These are phyloP conservation scores for Turritis glabra DNA, from an alignment of 345 rosid genomes.

Conservation along the genomic window DNA sequence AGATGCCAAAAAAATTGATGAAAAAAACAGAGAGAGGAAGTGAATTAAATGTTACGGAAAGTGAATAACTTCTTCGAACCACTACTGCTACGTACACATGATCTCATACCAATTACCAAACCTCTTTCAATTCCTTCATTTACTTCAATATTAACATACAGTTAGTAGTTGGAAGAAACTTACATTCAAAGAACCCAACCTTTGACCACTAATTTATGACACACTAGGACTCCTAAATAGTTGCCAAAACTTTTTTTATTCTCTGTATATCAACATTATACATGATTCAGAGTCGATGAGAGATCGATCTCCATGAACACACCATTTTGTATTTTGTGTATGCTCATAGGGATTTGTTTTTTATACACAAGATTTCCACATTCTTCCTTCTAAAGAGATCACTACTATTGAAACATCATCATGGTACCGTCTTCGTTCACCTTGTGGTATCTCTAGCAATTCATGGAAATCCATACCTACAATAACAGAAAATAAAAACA, in stretches of 20 bases:
- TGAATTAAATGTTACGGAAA: constrained; percentile 25
- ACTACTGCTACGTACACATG: constrained; percentile 1
- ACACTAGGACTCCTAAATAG: not conserved
- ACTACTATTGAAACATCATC: constrained; percentile 90
- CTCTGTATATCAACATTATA: constrained; percentile 26
- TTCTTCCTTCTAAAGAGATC: constrained; percentile 89
- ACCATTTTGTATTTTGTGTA: not conserved
- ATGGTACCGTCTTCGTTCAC: constrained; percentile 86
- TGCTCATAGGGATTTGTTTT: constrained; percentile 4
- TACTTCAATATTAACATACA: constrained; percentile 30
- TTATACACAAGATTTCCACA: constrained; percentile 96
- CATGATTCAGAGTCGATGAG: constrained; percentile 2
- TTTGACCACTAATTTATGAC: constrained; percentile 23
- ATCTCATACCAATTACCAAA: constrained; percentile 26
- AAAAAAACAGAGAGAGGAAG: not conserved
- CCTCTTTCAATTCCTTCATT: constrained; percentile 37
- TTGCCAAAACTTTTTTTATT: constrained; percentile 19
- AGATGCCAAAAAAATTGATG: constrained; percentile 5
- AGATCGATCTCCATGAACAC: constrained; percentile 8
- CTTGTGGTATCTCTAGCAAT: constrained; percentile 86
- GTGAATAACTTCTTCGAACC: constrained; percentile 27
- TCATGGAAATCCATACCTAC: constrained; percentile 93
- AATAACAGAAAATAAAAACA: constrained; percentile 5
- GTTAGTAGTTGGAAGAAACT: constrained; percentile 31
- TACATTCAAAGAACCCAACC: constrained; percentile 23